phyloP scores from a whole-genome alignment of 768 basidiomycete species.

The Naganishia antarctica region DNA sequence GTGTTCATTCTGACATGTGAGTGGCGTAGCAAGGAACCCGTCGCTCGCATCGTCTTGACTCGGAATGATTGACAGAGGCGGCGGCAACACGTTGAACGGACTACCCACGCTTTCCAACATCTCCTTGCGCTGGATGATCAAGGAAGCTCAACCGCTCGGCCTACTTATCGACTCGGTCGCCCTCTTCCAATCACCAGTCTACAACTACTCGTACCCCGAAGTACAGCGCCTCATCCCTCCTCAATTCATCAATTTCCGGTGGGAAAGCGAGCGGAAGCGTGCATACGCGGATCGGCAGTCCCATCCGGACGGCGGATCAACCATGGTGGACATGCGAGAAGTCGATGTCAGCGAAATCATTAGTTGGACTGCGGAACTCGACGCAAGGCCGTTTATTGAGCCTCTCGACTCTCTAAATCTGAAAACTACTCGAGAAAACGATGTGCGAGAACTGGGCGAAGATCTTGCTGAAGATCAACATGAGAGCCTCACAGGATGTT shows the following conservation, averaged over 20 bases:
- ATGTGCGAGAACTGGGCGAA: neutral
- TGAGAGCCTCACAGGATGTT: slow-evolving; percentile 27
- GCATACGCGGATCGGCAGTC: neutral
- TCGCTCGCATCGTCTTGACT: neutral
- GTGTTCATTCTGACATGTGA: slow-evolving; percentile 28
- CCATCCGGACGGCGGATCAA: neutral
- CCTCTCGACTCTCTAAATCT: neutral
- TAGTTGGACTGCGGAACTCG: slow-evolving; percentile 5
- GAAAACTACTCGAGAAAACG: neutral
- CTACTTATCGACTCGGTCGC: slow-evolving; percentile 31
- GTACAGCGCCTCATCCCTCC: slow-evolving; percentile 2
- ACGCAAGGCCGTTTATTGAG: neutral
- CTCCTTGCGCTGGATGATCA: slow-evolving; percentile 38
- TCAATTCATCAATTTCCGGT: slow-evolving; percentile 17
- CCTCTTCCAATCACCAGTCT: slow-evolving; percentile 21
- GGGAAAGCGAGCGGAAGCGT: neutral
- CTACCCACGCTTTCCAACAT: slow-evolving; percentile 29
- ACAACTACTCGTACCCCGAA: slow-evolving; percentile 16
- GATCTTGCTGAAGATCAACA: slow-evolving; percentile 14
- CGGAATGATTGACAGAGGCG: slow-evolving; percentile 27
- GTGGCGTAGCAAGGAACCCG: too few relatives aligned
- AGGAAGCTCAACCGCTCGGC: slow-evolving; percentile 32
- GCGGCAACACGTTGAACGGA: slow-evolving; percentile 24
- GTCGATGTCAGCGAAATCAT: slow-evolving; percentile 3
- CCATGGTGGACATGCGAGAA: neutral